Evolutionary conservation across 2,329 filamentous ascomycete species (phyloP), one percentile per base, ranked within the genome.

Genomic region (Cladosporium halotolerans): DNA sequence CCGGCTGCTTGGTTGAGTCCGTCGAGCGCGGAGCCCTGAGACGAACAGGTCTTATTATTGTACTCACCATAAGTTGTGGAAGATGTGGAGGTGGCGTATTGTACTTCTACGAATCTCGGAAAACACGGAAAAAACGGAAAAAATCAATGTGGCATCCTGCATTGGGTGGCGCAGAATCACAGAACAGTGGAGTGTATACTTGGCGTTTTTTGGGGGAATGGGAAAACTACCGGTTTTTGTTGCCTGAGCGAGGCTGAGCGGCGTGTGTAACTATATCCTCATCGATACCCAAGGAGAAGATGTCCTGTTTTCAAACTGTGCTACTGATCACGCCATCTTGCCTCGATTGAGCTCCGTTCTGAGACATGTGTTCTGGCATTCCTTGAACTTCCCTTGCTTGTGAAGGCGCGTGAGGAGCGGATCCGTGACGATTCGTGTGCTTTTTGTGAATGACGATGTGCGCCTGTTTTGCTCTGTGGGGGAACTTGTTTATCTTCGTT

Each of bases 1-100:
- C 74, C 75, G 2, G 70, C 73, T 42, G 69, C 71, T 4, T 77
- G 72, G 57, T 57, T 74, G 47, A 57, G 66, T 49, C 65, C 66
- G 4, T 60, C 63, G 55, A 68, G 66, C 47, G 65, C 63, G n/a
- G 68, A 69, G 55, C 63, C 60, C 13, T 68, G 54, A 60, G 19
- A 34, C 11, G 10, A 11, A 16, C 16, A 18, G 16, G 16, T 18
- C 16, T 18, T 18, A 18, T 18, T 18, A 18, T 18, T 18, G 16
- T 18, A 18, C 23, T 28, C 23, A 28, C 16, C 11, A n/a, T 18
- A 13, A 18, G 8, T 28, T 7, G 13, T 40, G 11, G 36, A 8
- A n/a, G 9, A 16, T 18, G 9, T n/a, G 9, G 32, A 7, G 28
- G 47, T 6, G 34, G 10, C 28, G 39, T 28, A 23, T 3, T 50